These are phyloP conservation scores for Wickerhamomyces strasburgensis DNA, from an alignment of 805 yeast genomes.

Conservation along the genomic window DNA sequence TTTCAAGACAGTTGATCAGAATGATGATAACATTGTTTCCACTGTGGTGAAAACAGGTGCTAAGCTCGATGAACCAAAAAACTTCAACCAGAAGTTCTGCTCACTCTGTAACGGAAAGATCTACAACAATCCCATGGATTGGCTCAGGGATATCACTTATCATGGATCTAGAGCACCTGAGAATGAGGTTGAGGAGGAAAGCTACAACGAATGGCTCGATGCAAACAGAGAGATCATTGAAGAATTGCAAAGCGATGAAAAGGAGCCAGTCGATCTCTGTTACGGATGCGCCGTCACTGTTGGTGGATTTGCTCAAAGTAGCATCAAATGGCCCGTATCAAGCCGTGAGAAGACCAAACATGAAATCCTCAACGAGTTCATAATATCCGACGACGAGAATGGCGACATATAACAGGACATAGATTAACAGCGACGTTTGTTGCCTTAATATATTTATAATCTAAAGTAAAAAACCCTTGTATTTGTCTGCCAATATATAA, in stretches of 20 bases:
- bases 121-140: slow-evolving; percentile 52
- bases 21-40: slow-evolving; percentile 83
- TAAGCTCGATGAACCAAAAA: slow-evolving; percentile 53
- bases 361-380: slow-evolving; percentile 43
- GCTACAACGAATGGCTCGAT: slow-evolving; percentile 31
- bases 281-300: slow-evolving; percentile 73
- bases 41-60: slow-evolving; percentile 89
- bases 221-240: slow-evolving; percentile 19
- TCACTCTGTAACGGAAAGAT: slow-evolving; percentile 51
- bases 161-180: slow-evolving; percentile 45
- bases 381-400: slow-evolving; percentile 36
- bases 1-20: slow-evolving; percentile 64
- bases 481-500: neutral
- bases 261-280: slow-evolving; percentile 40
- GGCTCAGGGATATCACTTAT: slow-evolving; percentile 70
- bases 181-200: slow-evolving; percentile 35
- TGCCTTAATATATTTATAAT: too few relatives aligned
- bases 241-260: slow-evolving; percentile 8
- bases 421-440: too few relatives aligned
- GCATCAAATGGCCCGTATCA: slow-evolving; percentile 35
- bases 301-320: slow-evolving; percentile 35
- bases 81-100: slow-evolving; percentile 35
- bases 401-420: slow-evolving; percentile 6
- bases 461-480: neutral
- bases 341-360: slow-evolving; percentile 28